Percentiles rank a stretch among this genome's conserved stretches.
phyloP scores from a whole-genome alignment of 805 yeast species.

The Spathaspora hagerdaliae region DNA sequence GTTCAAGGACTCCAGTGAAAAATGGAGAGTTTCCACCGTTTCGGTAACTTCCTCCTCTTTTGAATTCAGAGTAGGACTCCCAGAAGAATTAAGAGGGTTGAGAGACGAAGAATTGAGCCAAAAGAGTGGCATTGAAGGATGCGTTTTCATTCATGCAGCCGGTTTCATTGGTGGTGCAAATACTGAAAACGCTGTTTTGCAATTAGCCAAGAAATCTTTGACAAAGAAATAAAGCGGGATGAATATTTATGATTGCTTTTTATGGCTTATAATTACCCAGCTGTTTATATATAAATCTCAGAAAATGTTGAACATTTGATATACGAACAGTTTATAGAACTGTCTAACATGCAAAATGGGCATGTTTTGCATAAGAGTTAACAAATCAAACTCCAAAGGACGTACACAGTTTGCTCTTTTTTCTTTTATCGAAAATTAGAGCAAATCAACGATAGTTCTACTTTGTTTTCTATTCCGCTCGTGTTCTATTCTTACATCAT shows the following conservation, averaged over 20 bases:
- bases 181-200: conserved; percentile 70
- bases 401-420: no score
- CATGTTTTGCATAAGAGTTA: no score
- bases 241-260: not conserved
- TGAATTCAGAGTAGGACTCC: conserved; percentile 80
- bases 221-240: conserved; percentile 1
- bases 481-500: no score
- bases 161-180: conserved; percentile 96
- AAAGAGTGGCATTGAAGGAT: conserved; percentile 76
- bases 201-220: conserved; percentile 54
- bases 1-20: conserved; percentile 66
- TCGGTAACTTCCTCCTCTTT: conserved; percentile 77
- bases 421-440: no score
- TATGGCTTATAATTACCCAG: not conserved
- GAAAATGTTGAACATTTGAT: no score
- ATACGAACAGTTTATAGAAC: not conserved
- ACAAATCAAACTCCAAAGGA: no score
- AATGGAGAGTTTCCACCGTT: conserved; percentile 90
- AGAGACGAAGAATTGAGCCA: conserved; percentile 80
- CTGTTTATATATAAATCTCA: not conserved
- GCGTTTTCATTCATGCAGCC: conserved; percentile 91
- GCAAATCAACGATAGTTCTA: no score
- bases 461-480: no score
- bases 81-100: conserved; percentile 92
- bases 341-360: no score